A percentile compares a stretch with the other conserved stretches of the same genome.
These are phyloP conservation scores for Phytophthora lateralis DNA, from an alignment of 352 stramenopile species.

Conservation along the genomic window DNA sequence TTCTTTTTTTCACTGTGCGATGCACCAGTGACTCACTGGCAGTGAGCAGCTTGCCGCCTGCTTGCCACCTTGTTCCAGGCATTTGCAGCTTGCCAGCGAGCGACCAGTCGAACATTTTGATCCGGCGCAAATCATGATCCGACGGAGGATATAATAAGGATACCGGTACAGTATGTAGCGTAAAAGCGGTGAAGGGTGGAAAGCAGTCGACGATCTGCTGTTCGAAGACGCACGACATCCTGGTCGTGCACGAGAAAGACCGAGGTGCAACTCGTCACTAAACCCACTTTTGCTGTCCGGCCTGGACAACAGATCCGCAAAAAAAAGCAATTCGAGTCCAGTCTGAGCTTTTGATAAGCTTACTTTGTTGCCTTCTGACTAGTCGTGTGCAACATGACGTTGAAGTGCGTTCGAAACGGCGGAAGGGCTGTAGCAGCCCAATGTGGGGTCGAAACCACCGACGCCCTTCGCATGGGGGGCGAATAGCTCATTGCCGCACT, in stretches of 20 bases:
- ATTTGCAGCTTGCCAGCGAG: background rate
- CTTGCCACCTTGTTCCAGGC: background rate
- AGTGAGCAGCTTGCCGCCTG: background rate
- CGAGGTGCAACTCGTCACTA: slow-evolving; percentile 4
- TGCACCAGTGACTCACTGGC: too few relatives aligned
- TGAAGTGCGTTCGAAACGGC: slow-evolving; percentile 21
- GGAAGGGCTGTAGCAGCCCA: background rate
- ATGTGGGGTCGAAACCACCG: slow-evolving; percentile 22
- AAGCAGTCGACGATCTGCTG: slow-evolving; percentile 22
- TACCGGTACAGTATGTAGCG: too few relatives aligned
- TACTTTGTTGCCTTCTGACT: too few relatives aligned
- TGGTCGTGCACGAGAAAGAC: slow-evolving; percentile 16
- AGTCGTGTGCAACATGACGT: slow-evolving; percentile 7
- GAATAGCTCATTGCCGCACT: slow-evolving; percentile 19
- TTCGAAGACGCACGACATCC: slow-evolving; percentile 17
- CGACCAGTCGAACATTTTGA: background rate
- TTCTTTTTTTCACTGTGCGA: slow-evolving; percentile 19
- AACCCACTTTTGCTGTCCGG: slow-evolving; percentile 19
- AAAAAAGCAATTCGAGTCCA: background rate
- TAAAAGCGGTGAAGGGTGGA: slow-evolving; percentile 18
- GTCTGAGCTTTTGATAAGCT: slow-evolving; percentile 9
- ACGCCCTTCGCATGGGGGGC: slow-evolving; percentile 4
- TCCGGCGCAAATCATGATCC: background rate
- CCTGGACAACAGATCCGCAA: background rate
- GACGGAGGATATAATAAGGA: background rate